Evolutionary conservation across 2,329 filamentous ascomycete species (phyloP), one percentile per base, ranked within the genome.

Genomic region (Hortaea werneckii): DNA sequence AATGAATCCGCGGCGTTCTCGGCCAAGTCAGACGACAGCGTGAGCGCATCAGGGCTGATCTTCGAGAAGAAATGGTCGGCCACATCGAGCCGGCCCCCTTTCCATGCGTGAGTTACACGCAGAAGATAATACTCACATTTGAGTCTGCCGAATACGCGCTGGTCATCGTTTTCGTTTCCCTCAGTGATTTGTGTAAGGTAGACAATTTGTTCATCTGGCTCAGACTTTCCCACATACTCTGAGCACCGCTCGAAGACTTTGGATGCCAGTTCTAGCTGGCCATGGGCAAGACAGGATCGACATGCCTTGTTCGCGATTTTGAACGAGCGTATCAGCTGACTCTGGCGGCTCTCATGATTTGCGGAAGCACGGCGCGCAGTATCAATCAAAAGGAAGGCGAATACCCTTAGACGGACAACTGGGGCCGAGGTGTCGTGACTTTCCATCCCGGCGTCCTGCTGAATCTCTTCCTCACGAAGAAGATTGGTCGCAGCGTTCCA

Each of bases 41-140:
- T 60, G 1, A 59, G 44, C 43, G 56, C 20, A 56, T 58, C 34
- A 55, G 62, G n/a, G 50, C 66, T 55, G 40, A 78, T 65, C 55
- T 85, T 85, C 32, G 65, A 65, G 62, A 83, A 89, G 72, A 92
- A 79, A 62, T 87, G 79, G 45, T 94, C 86, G 28, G 86, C 85
- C 41, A 88, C 76, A 47, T 90, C 84, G 10, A 84, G 70, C 37
- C 82, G 77, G 37, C 78, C 73, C 58, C 88, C 81, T 55, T 80
- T 79, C 80, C 83, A 94, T 65, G 87, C 87, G 64, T 92, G 62
- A 29, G 75, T 73, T 34, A 79, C 79, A 29, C 85, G 75, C 48
- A 87, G 63, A 4, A 80, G 74, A 37, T 80, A 73, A 54, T 85
- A 88, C 52, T 87, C 79, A 0, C 71, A 69, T 29, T 77, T 68